These are phyloP conservation scores for Penicillium canescens DNA, from an alignment of 495 filamentous ascomycete species.

Conservation along the genomic window DNA sequence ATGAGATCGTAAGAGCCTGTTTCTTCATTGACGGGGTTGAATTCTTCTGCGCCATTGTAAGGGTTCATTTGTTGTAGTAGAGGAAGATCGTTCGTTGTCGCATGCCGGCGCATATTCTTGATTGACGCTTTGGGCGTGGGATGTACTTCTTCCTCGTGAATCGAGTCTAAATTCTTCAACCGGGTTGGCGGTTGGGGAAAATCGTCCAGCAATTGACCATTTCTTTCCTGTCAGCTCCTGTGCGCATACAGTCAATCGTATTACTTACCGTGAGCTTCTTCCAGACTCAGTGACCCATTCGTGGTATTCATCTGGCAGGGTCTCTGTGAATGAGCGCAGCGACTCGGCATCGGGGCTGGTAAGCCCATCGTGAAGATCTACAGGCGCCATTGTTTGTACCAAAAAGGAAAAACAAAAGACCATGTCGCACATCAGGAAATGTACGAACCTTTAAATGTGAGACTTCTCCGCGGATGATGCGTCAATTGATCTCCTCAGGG, in stretches of 20 bases:
- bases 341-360: slow-evolving; percentile 20
- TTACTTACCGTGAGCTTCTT: slow-evolving; percentile 18
- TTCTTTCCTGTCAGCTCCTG: slow-evolving; percentile 7
- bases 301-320: slow-evolving; percentile 25
- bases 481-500: slow-evolving; percentile 22
- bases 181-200: slow-evolving; percentile 23
- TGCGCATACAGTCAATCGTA: neutral
- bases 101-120: slow-evolving; percentile 26
- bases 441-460: slow-evolving; percentile 13
- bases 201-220: slow-evolving; percentile 24
- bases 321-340: slow-evolving; percentile 23
- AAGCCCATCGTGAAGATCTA: slow-evolving; percentile 17
- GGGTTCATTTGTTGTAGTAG: slow-evolving; percentile 29
- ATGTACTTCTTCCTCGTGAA: slow-evolving; percentile 21
- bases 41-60: slow-evolving; percentile 24
- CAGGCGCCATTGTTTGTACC: slow-evolving; percentile 10
- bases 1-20: slow-evolving; percentile 33
- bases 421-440: neutral
- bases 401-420: neutral
- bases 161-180: slow-evolving; percentile 16
- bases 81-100: slow-evolving; percentile 24
- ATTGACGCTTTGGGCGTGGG: slow-evolving; percentile 19
- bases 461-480: slow-evolving; percentile 15
- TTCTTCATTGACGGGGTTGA: slow-evolving; percentile 28
- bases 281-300: slow-evolving; percentile 28